These are phyloP conservation scores for Xylaria cubensis DNA, from an alignment of 495 filamentous ascomycete genomes.

Conservation along the genomic window DNA sequence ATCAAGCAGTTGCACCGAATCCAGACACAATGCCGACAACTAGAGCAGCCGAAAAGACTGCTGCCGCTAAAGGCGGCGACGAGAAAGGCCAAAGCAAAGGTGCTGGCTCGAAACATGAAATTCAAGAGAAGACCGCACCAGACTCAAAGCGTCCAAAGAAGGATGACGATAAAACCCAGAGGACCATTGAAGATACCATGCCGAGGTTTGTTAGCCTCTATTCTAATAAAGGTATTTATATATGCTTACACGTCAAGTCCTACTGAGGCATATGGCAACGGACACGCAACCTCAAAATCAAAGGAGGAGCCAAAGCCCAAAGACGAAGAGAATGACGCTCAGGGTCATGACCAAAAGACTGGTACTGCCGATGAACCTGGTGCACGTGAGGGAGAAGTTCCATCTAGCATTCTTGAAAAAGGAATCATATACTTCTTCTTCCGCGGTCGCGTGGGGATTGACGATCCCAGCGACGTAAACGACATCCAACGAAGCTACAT, in stretches of 20 bases:
- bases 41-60: conserved; percentile 42
- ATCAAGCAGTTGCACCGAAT: not conserved
- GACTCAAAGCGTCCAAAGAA: conserved; percentile 37
- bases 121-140: conserved; percentile 28
- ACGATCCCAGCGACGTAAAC: conserved; percentile 70
- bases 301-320: conserved; percentile 30
- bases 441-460: conserved; percentile 74
- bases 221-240: not conserved
- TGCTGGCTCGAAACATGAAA: conserved; percentile 34
- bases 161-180: conserved; percentile 33
- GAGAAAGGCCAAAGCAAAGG: conserved; percentile 23
- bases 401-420: conserved; percentile 86
- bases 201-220: conserved; percentile 29
- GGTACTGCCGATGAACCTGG: conserved; percentile 31
- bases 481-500: conserved; percentile 86
- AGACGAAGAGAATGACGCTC: not conserved
- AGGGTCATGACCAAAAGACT: not conserved
- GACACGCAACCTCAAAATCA: conserved; percentile 24
- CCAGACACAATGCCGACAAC: conserved; percentile 36
- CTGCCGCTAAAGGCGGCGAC: conserved; percentile 28
- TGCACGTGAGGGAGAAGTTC: conserved; percentile 61
- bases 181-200: conserved; percentile 37
- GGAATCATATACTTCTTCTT: conserved; percentile 96
- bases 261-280: conserved; percentile 35
- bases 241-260: conserved; percentile 31